Evolutionary conservation across 2,329 filamentous ascomycete species (phyloP).

Genomic region (Hymenoscyphus fructigenus): DNA sequence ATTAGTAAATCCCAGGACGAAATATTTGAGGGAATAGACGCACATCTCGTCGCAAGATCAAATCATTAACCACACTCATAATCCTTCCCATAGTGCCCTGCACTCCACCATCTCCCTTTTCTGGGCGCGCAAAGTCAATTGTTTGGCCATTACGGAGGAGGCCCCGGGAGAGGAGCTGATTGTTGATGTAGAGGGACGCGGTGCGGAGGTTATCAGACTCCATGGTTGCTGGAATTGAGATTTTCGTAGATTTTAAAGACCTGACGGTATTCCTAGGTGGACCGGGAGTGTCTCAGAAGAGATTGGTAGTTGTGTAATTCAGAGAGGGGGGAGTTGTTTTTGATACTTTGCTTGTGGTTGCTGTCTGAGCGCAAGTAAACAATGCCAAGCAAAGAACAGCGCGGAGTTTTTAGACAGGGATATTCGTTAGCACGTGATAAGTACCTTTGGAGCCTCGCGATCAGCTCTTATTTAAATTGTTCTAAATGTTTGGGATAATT

Average conservation of each 20-base stretch:
- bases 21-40: conserved; percentile 35
- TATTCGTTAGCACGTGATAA: not conserved
- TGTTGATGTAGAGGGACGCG: conserved; percentile 71
- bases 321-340: not conserved
- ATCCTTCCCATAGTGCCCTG: conserved; percentile 77
- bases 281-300: not conserved
- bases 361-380: conserved; percentile 7
- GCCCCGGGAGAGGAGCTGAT: conserved; percentile 66
- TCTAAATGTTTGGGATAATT: too few relatives aligned
- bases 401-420: not conserved
- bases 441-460: not conserved
- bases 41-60: conserved; percentile 88
- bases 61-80: conserved; percentile 90
- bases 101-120: conserved; percentile 59
- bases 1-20: not conserved
- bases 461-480: too few relatives aligned
- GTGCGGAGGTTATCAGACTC: conserved; percentile 58
- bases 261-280: not conserved
- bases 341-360: conserved; percentile 1
- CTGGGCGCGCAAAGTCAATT: conserved; percentile 80
- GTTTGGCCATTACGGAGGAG: conserved; percentile 65
- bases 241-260: not conserved
- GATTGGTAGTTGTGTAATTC: conserved; percentile 12
- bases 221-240: conserved; percentile 22
- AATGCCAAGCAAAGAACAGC: conserved; percentile 2